Evolutionary conservation across 768 basidiomycete genomes (phyloP).

Genomic region (Chalciporus piperatus): DNA sequence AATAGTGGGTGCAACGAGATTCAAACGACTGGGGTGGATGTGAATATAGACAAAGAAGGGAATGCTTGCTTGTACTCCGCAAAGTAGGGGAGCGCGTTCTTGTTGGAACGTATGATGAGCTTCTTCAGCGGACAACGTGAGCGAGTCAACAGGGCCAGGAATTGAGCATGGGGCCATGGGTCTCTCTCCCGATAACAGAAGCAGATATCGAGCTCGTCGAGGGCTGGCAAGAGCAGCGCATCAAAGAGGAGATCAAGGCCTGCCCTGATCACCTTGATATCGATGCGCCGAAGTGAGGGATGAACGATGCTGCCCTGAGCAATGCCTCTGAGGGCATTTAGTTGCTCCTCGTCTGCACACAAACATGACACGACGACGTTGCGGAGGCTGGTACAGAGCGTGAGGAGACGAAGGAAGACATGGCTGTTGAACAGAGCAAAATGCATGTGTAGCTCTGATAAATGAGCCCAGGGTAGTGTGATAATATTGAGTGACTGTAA

Average conservation of each 20-base stretch:
- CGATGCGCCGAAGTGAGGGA: constrained; percentile 19
- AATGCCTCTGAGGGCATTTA: constrained; percentile 5
- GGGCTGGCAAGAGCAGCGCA: constrained; percentile 22
- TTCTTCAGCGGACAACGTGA: constrained; percentile 24
- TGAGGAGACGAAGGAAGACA: constrained; percentile 22
- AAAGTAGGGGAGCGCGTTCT: constrained; percentile 16
- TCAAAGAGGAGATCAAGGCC: constrained; percentile 21
- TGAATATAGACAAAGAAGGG: constrained; percentile 20
- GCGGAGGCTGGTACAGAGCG: constrained; percentile 20
- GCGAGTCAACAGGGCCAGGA: constrained; percentile 22
- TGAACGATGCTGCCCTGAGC: constrained; percentile 17
- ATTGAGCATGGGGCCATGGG: constrained; percentile 26
- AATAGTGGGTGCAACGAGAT: too few species aligned
- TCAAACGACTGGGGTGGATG: constrained; percentile 3
- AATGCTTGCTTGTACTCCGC: constrained; percentile 21
- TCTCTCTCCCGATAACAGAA: constrained; percentile 31
- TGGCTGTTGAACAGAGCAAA: constrained; percentile 24
- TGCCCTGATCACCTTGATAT: constrained; percentile 29
- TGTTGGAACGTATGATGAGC: constrained; percentile 26
- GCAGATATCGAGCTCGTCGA: constrained; percentile 32
- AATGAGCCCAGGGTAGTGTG: constrained; percentile 25
- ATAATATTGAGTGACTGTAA: constrained; percentile 24
- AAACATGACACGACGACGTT: constrained; percentile 24
- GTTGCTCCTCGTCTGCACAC: constrained; percentile 18
- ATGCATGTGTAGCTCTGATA: constrained; percentile 27